Percentiles rank a stretch among this genome's conserved stretches.
phyloP scores from a whole-genome alignment of 2,329 filamentous ascomycete genomes.

The Aspergillus spinulosporus region DNA sequence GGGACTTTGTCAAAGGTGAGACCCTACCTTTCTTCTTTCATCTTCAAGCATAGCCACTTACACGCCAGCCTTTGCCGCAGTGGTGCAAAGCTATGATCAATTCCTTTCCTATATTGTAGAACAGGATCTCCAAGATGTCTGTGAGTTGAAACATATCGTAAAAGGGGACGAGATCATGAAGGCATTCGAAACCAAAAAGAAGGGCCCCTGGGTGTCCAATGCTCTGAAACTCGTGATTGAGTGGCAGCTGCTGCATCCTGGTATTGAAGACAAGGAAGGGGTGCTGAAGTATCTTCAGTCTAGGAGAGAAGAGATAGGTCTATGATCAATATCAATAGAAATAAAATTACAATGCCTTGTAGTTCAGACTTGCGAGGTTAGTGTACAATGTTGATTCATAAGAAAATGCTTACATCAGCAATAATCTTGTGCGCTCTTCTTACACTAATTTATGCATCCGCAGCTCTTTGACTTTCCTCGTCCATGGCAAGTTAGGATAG shows the following conservation, averaged over 20 bases:
- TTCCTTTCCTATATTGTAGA: slow-evolving; percentile 56
- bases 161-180: slow-evolving; percentile 74
- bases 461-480: not conserved
- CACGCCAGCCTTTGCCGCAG: slow-evolving; percentile 28
- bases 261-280: slow-evolving; percentile 57
- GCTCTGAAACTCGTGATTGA: slow-evolving; percentile 78
- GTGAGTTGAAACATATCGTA: slow-evolving; percentile 63
- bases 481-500: not conserved
- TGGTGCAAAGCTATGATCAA: slow-evolving; percentile 52
- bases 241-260: slow-evolving; percentile 85
- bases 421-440: not conserved
- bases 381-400: no score
- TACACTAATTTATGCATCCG: not conserved
- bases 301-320: slow-evolving; percentile 54
- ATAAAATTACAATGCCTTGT: not conserved
- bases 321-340: slow-evolving; percentile 11
- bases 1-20: slow-evolving; percentile 35
- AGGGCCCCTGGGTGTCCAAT: slow-evolving; percentile 77
- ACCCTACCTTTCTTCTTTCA: not conserved
- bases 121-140: slow-evolving; percentile 52
- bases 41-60: slow-evolving; percentile 15
- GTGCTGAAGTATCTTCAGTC: slow-evolving; percentile 62
- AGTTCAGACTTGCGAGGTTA: not conserved
- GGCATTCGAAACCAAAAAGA: slow-evolving; percentile 60
- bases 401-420: not conserved